A percentile compares a stretch with the other conserved stretches of the same genome.
Conservation (phyloP, 805 yeast genomes). For the Scheffersomyces amazonensis region DNA sequence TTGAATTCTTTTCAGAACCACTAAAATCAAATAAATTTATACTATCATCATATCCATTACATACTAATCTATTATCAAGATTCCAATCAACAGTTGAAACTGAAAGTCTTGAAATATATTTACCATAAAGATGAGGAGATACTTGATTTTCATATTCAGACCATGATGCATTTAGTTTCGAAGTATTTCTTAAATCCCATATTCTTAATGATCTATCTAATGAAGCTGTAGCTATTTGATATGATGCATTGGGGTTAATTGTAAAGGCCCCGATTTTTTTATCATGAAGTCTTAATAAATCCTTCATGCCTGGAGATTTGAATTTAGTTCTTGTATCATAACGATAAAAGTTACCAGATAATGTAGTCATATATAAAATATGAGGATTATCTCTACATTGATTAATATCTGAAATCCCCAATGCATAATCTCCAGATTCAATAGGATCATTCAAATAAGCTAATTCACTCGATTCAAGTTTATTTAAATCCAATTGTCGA, state of each 20-base stretch:
- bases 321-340: conserved; percentile 60
- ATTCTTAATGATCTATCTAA: conserved; percentile 79
- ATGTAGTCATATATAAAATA: conserved; percentile 68
- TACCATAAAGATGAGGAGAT: conserved; percentile 54
- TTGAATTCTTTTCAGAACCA: conserved; percentile 27
- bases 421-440: conserved; percentile 34
- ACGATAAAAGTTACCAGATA: conserved; percentile 75
- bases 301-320: conserved; percentile 16
- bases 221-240: conserved; percentile 83
- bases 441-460: conserved; percentile 46
- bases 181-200: conserved; percentile 76
- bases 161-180: conserved; percentile 45
- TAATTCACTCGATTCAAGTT: conserved; percentile 54
- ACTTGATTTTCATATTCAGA: conserved; percentile 49
- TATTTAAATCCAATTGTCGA: conserved; percentile 64
- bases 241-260: conserved; percentile 63
- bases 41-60: conserved; percentile 92
- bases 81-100: conserved; percentile 87
- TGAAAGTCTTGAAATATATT: conserved; percentile 72
- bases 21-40: conserved; percentile 62
- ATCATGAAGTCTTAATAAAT: conserved; percentile 67
- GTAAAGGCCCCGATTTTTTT: conserved; percentile 91
- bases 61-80: conserved; percentile 63
- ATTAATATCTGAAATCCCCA: conserved; percentile 75
- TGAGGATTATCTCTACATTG: conserved; percentile 48